Evolutionary conservation across 768 basidiomycete genomes (phyloP).

Genomic region (Porpolomopsis calyptriformis): DNA sequence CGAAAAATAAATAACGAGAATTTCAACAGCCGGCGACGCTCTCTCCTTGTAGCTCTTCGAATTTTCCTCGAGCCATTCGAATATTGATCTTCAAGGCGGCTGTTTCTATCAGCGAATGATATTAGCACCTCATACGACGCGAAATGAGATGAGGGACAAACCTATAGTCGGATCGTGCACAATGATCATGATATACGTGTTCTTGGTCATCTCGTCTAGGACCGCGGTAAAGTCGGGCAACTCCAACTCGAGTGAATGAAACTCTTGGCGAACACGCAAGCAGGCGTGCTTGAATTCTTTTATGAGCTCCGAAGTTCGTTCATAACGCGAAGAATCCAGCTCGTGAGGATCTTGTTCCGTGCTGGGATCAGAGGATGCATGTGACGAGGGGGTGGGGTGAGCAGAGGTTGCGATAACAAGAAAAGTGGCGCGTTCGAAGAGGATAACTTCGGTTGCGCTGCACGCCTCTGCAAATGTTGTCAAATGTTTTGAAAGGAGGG

Average conservation of each 20-base stretch:
- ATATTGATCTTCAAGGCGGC: constrained; percentile 85
- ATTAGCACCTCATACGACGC: neutral
- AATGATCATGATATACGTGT: constrained; percentile 87
- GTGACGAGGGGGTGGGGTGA: constrained; percentile 27
- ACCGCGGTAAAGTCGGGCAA: constrained; percentile 78
- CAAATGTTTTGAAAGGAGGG: constrained; percentile 80
- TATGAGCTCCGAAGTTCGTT: constrained; percentile 85
- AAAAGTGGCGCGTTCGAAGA: constrained; percentile 96
- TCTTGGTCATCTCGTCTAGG: constrained; percentile 84
- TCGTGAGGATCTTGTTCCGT: constrained; percentile 25
- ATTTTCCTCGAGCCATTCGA: constrained; percentile 73
- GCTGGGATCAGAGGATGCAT: constrained; percentile 10
- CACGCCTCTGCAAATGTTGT: constrained; percentile 79
- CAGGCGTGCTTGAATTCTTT: constrained; percentile 94
- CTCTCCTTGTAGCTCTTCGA: constrained; percentile 80
- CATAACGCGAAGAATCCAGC: constrained; percentile 64
- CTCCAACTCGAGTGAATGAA: constrained; percentile 80
- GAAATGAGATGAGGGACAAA: constrained; percentile 25
- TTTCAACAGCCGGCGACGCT: constrained; percentile 24
- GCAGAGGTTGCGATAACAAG: constrained; percentile 86
- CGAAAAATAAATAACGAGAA: neutral
- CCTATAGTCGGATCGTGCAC: constrained; percentile 85
- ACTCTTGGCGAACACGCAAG: constrained; percentile 74
- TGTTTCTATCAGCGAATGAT: constrained; percentile 45
- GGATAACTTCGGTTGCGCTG: constrained; percentile 84